Base-by-base conservation (phyloP, 495 filamentous ascomycete genomes). In the Cenococcum geophilum region DNA sequence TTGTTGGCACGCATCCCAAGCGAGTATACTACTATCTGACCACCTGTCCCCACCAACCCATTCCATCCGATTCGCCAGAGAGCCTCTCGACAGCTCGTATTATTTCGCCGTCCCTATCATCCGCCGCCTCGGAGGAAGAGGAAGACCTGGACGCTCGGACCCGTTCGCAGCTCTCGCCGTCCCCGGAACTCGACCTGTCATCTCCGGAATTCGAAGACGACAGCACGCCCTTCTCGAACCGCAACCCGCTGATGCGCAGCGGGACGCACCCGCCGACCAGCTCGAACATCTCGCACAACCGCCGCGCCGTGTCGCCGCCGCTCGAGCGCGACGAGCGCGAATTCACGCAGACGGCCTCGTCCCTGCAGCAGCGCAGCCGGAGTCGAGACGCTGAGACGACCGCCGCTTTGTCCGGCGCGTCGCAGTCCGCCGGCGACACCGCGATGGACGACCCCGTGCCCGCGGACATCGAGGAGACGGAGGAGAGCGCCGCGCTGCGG, bases 21-120 rank as follows among this genome's bases (percentile, higher is more conserved):
- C 89, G 93, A 75, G 91, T 95, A 56, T 98, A 95, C 76, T 98
- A 92, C 73, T 97, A 89, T 75, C 83, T 98, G 53, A 93, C 90
- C 40, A 96, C 89, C 8, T 84, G 77, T 62, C 84, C 88, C 52
- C 89, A 84, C 66, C 91, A 95, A 73, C 83, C 89, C 49, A 82
- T 97, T 23, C 91, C 92, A 0, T 86, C 67, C 47, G 58, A 60
- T 49, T 55, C 90, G 67, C 73, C 72, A 11, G 72, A 64, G 55
- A 62, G 76, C 48, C 62, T 66, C 6, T 73, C 78, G 59, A 75
- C 79, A 57, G 80, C 78, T 59, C 73, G 78, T 47, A 87, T 93
- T 61, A 84, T 89, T 65, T 93, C 92, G 6, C 93, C 95, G 0
- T 92, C 90, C 34, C 77, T 93, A 14, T 95, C 90, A 16, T 92